These are phyloP conservation scores for Lindgomyces ingoldianus DNA, from an alignment of 495 filamentous ascomycete species.

Conservation along the genomic window DNA sequence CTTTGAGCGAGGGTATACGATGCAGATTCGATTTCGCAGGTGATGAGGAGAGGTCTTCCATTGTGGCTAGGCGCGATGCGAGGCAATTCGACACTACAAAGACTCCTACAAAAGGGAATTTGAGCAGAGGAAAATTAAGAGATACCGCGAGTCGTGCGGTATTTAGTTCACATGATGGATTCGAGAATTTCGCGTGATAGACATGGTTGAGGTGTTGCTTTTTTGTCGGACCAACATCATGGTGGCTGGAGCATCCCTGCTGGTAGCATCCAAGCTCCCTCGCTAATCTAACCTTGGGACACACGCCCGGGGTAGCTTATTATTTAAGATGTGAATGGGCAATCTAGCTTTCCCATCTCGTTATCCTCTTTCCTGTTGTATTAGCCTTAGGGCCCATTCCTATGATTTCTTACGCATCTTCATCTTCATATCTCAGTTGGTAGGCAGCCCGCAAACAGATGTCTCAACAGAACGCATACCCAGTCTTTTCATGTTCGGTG, in stretches of 20 bases:
- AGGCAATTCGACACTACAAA: background rate
- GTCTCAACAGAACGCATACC: no score
- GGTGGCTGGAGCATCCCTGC: background rate
- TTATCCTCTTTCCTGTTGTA: no score
- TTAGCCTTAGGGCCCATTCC: no score
- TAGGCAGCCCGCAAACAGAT: no score
- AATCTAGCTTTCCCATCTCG: no score
- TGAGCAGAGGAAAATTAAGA: background rate
- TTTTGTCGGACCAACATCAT: background rate
- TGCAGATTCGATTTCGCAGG: slow-evolving; percentile 17
- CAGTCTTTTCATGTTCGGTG: no score
- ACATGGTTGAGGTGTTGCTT: background rate
- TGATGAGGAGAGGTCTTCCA: slow-evolving; percentile 8
- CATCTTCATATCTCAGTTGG: no score
- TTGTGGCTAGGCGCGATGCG: background rate
- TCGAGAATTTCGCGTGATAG: background rate
- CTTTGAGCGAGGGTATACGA: slow-evolving; percentile 41
- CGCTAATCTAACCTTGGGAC: no score
- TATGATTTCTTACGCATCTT: no score
- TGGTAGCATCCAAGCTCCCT: background rate
- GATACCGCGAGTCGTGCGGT: background rate
- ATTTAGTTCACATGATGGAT: background rate
- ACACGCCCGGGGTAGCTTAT: no score
- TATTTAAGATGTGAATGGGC: no score
- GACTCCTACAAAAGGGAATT: no score